A percentile compares a stretch with the other conserved stretches of the same genome.
Evolutionary conservation across 176 grass and related monocot species (phyloP).

Genomic region (Musa beccarii): DNA sequence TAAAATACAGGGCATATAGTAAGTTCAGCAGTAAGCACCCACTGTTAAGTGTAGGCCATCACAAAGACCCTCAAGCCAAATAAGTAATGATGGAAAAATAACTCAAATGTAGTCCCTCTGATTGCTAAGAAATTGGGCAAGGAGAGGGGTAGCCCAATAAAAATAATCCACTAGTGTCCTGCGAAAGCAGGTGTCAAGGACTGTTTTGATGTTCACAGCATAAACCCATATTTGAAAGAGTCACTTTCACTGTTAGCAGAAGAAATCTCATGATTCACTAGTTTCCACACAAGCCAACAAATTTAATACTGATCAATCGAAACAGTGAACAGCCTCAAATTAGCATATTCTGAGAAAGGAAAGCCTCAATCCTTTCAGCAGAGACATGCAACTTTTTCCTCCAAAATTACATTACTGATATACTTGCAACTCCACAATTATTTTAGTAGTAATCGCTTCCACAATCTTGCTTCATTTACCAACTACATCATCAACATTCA

Average conservation of each 20-base stretch:
- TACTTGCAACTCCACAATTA: too few species aligned
- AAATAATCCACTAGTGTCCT: neutral
- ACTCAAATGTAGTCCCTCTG: too few species aligned
- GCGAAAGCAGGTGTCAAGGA: neutral
- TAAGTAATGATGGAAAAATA: neutral
- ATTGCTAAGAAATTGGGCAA: too few species aligned
- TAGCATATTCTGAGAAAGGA: neutral
- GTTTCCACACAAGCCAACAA: neutral
- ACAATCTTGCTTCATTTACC: neutral
- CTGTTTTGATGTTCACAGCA: neutral
- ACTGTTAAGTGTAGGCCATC: neutral
- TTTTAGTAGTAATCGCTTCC: too few species aligned
- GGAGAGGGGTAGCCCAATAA: too few species aligned
- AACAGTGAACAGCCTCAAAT: too few species aligned
- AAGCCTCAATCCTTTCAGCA: too few species aligned
- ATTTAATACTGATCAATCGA: neutral
- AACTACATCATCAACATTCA: neutral
- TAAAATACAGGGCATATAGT: constrained; percentile 11
- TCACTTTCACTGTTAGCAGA: neutral
- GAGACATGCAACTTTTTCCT: too few species aligned
- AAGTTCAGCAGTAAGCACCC: neutral
- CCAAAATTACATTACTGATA: too few species aligned
- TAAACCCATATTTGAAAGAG: neutral
- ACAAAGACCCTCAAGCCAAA: neutral
- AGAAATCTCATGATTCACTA: neutral